Evolutionary conservation across 148 eudicot genomes (phyloP), one percentile per base, ranked within the genome.

Genomic region (Mesembryanthemum crystallinum): DNA sequence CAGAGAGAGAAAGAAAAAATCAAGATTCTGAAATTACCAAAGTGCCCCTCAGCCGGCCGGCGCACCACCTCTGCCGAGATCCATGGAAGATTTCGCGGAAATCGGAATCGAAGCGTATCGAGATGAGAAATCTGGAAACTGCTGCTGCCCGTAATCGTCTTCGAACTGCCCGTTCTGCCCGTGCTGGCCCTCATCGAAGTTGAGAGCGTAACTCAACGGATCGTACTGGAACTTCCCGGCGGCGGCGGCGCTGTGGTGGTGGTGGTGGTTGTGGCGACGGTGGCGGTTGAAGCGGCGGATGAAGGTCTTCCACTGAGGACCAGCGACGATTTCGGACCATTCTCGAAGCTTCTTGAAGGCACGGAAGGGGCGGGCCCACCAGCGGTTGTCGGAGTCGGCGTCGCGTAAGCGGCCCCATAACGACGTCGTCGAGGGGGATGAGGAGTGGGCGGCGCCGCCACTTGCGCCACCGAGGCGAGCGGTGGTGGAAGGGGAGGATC

Each of bases 221-320:
- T 92, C 98, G 71, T 92, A 92, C 67, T 88, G 89, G 71, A 85
- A 89, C 54, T 85, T 88, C 54, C 47, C 81, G 13, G 81, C 37
- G 68, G 52, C 81, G 2, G 9, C 49, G 2, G 30, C 17, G 1
- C 67, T 54, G 20, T 76, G 62, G 1, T 69, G 62, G 20, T 76
- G 62, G 5, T 69, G 63, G 4, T 24, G 62, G 20, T 76, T 67
- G 5, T 69, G 57, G 4, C n/a, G 30, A 1, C 60, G 67, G 42
- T 62, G 51, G 27, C 79, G 77, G 25, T 85, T 89, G 58, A 92
- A 89, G 33, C 91, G 84, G 1, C 97, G 86, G 6, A 92, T 90
- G 76, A 90, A 92, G 3, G 93, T 92, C 85, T 92, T 92, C 97
- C 97, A 92, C 42, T 84, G 78, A 0, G 96, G 97, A 0, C 96